Percentiles rank a stretch among this genome's conserved stretches.
These are phyloP conservation scores for Paraconiothyrium brasiliense DNA, from an alignment of 2,329 filamentous ascomycete species.

Conservation along the genomic window DNA sequence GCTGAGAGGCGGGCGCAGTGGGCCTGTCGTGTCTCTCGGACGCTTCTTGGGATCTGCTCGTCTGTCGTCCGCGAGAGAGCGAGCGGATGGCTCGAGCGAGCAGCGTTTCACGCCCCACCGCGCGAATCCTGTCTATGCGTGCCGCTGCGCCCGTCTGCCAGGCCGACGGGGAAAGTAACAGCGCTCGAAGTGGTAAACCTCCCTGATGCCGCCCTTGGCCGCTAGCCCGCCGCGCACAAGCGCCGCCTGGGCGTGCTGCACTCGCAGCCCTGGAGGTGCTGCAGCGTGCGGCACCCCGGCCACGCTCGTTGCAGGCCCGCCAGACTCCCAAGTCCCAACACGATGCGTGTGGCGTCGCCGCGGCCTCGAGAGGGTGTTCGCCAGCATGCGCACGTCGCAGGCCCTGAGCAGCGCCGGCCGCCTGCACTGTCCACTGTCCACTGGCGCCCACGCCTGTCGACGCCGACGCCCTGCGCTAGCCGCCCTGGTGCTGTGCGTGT, in stretches of 20 bases:
- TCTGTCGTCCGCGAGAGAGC: not conserved
- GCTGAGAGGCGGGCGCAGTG: too few relatives aligned
- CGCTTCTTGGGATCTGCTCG: not conserved
- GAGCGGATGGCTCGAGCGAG: conserved; percentile 7
- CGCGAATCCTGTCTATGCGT: conserved; percentile 3
- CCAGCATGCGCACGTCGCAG: not conserved
- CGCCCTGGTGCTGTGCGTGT: not conserved
- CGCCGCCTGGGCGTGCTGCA: not conserved
- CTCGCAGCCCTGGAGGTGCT: too few relatives aligned
- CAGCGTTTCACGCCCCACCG: conserved; percentile 2
- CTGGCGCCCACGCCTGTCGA: too few relatives aligned
- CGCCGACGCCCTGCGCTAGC: not conserved
- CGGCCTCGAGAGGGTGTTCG: not conserved
- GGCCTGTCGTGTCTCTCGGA: not conserved
- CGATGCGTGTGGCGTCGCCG: not conserved
- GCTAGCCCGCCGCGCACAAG: not conserved
- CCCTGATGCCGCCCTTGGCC: not conserved
- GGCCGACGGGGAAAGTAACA: too few relatives aligned
- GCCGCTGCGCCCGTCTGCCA: not conserved
- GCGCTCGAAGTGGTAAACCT: not conserved
- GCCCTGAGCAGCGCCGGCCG: not conserved
- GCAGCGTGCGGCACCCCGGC: too few relatives aligned
- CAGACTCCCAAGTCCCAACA: not conserved
- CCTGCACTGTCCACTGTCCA: too few relatives aligned
- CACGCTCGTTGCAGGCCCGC: not conserved